These are phyloP conservation scores for Curvularia spicifera DNA, from an alignment of 2,329 filamentous ascomycete genomes.

Conservation along the genomic window DNA sequence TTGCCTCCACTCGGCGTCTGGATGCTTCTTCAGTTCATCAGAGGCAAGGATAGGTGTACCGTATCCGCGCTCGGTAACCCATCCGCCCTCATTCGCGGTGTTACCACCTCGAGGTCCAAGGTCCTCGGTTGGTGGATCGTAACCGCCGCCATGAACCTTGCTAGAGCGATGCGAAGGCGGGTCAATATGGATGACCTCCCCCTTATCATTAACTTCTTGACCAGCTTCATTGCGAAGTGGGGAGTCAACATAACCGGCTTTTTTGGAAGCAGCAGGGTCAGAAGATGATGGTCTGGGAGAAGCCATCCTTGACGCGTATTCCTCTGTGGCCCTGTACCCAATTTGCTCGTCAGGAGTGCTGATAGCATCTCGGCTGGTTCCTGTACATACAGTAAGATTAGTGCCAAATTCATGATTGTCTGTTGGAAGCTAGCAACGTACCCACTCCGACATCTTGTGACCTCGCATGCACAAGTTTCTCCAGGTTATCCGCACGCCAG, in stretches of 20 bases:
- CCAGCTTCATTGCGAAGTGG: conserved; percentile 58
- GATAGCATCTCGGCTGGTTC: conserved; percentile 65
- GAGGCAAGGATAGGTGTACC: conserved; percentile 83
- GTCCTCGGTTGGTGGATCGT: conserved; percentile 60
- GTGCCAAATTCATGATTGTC: conserved; percentile 50
- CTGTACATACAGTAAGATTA: conserved; percentile 60
- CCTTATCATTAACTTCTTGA: conserved; percentile 58
- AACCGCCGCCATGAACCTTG: conserved; percentile 57
- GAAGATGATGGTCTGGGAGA: conserved; percentile 67
- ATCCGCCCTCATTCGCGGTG: conserved; percentile 55
- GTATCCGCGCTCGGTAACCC: conserved; percentile 66
- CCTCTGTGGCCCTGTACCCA: conserved; percentile 84
- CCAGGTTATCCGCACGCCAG: conserved; percentile 86
- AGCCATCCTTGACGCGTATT: conserved; percentile 77
- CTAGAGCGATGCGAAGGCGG: conserved; percentile 61
- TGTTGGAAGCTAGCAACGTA: conserved; percentile 46
- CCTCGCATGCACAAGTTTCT: conserved; percentile 81
- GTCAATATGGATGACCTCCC: conserved; percentile 77
- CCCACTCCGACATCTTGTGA: conserved; percentile 59
- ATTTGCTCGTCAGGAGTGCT: conserved; percentile 90
- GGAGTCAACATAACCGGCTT: conserved; percentile 57
- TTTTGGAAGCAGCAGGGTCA: conserved; percentile 54
- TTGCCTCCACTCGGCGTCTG: conserved; percentile 70
- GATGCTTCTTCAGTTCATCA: conserved; percentile 82
- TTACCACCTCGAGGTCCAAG: conserved; percentile 56